A percentile compares a stretch with the other conserved stretches of the same genome.
Evolutionary conservation across 768 basidiomycete genomes (phyloP).

Genomic region (Lactifluus echinatus): DNA sequence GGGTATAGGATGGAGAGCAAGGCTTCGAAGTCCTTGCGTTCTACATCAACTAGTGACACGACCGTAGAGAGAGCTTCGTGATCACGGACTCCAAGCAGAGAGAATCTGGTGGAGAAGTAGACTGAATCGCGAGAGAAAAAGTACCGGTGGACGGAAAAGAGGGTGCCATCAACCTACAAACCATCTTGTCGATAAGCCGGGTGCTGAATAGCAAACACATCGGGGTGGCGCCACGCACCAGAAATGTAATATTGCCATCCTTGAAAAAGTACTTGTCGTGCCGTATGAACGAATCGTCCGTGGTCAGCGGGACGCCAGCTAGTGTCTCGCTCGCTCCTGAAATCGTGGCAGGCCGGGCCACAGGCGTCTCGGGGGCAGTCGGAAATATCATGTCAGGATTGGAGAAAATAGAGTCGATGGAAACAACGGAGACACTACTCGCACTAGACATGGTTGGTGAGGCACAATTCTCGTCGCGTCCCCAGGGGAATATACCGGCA

Average conservation of each 20-base stretch:
- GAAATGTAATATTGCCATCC: conserved; percentile 17
- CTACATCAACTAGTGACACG: conserved; percentile 2
- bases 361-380: background rate
- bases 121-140: conserved; percentile 18
- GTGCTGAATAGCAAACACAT: no score
- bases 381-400: background rate
- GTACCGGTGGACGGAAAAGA: conserved; percentile 17
- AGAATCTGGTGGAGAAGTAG: conserved; percentile 12
- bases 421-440: background rate
- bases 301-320: background rate
- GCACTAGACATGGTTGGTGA: background rate
- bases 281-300: background rate
- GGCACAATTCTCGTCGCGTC: background rate
- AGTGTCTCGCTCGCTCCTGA: background rate
- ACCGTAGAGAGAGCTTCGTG: conserved; percentile 1
- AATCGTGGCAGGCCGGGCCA: background rate
- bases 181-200: background rate
- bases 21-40: conserved; percentile 13
- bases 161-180: conserved; percentile 10
- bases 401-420: conserved; percentile 2
- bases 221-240: background rate
- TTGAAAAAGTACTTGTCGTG: conserved; percentile 13
- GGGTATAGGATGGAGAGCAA: conserved; percentile 21
- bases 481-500: background rate
- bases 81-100: background rate